A percentile compares a stretch with the other conserved stretches of the same genome.
Evolutionary conservation across 257 asterid species (phyloP).

Genomic region (Striga asiatica): DNA sequence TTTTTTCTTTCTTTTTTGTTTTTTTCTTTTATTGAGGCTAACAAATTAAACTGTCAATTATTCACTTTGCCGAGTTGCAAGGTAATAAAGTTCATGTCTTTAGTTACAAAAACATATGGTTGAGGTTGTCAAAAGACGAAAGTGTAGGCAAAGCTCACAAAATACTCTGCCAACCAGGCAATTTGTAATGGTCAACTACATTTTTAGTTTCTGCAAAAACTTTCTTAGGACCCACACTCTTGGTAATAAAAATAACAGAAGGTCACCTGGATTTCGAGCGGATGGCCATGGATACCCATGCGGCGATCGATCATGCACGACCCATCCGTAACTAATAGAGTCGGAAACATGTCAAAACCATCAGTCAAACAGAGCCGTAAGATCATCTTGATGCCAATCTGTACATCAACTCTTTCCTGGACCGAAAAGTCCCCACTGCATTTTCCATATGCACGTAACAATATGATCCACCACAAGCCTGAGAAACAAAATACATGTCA

Average conservation of each 20-base stretch:
- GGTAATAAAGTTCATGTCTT: too few species aligned
- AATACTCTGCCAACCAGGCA: too few species aligned
- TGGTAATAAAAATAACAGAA: conserved; percentile 2
- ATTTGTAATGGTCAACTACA: too few species aligned
- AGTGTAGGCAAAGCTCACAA: too few species aligned
- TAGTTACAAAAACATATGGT: too few species aligned
- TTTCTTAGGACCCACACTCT: not conserved
- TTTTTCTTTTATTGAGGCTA: too few species aligned
- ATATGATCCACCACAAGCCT: conserved; percentile 84
- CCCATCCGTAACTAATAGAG: conserved; percentile 68
- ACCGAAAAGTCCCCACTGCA: conserved; percentile 68
- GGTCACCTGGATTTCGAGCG: conserved; percentile 86
- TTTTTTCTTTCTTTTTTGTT: too few species aligned
- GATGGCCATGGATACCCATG: conserved; percentile 87
- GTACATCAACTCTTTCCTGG: conserved; percentile 71
- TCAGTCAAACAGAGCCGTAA: conserved; percentile 65
- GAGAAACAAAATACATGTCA: conserved; percentile 12
- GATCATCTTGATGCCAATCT: conserved; percentile 71
- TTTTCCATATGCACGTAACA: conserved; percentile 75
- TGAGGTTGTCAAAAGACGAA: too few species aligned
- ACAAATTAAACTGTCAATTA: too few species aligned
- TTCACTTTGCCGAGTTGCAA: too few species aligned
- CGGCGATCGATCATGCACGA: conserved; percentile 91
- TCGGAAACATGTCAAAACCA: conserved; percentile 83
- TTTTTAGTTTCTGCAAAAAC: not conserved